phyloP scores from a whole-genome alignment of 1,284 basidiomycete species.

The Waitea zeae region DNA sequence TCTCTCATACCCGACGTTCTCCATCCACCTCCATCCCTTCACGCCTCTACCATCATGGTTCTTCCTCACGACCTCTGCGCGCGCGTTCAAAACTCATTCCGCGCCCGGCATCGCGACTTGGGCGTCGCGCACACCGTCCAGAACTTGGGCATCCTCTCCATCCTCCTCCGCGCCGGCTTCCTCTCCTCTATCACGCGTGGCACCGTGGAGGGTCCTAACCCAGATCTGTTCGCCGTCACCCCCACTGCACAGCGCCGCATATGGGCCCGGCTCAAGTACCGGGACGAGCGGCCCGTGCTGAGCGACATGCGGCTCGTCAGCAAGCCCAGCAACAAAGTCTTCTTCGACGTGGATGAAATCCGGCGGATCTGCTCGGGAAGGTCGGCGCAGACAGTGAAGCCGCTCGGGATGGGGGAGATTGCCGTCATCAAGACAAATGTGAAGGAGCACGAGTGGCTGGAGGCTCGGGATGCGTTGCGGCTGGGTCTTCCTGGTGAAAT shows the following conservation, averaged over 20 bases:
- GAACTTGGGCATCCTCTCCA: slow-evolving; percentile 68
- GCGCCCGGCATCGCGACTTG: slow-evolving; percentile 59
- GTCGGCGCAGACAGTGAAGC: slow-evolving; percentile 52
- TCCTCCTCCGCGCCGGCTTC: slow-evolving; percentile 79
- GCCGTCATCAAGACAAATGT: slow-evolving; percentile 60
- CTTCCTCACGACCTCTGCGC: slow-evolving; percentile 73
- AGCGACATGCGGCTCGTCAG: slow-evolving; percentile 56
- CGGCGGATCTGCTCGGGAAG: slow-evolving; percentile 57
- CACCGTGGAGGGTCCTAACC: slow-evolving; percentile 47
- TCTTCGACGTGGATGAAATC: slow-evolving; percentile 59
- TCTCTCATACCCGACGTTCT: background rate
- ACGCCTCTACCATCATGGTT: slow-evolving; percentile 1
- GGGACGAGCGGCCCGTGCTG: slow-evolving; percentile 71
- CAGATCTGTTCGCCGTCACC: slow-evolving; percentile 36
- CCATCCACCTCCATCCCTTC: background rate
- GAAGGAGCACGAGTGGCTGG: slow-evolving; percentile 53
- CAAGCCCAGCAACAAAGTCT: slow-evolving; percentile 57
- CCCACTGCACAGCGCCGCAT: slow-evolving; percentile 50
- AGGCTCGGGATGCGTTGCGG: slow-evolving; percentile 54
- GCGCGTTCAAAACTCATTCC: slow-evolving; percentile 76
- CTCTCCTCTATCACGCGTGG: slow-evolving; percentile 69
- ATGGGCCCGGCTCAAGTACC: slow-evolving; percentile 85
- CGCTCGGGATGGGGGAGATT: slow-evolving; percentile 74
- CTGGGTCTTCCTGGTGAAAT: slow-evolving; percentile 53
- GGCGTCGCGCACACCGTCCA: slow-evolving; percentile 66